Conservation (phyloP, 768 basidiomycete species). For the Chalciporus piperatus region DNA sequence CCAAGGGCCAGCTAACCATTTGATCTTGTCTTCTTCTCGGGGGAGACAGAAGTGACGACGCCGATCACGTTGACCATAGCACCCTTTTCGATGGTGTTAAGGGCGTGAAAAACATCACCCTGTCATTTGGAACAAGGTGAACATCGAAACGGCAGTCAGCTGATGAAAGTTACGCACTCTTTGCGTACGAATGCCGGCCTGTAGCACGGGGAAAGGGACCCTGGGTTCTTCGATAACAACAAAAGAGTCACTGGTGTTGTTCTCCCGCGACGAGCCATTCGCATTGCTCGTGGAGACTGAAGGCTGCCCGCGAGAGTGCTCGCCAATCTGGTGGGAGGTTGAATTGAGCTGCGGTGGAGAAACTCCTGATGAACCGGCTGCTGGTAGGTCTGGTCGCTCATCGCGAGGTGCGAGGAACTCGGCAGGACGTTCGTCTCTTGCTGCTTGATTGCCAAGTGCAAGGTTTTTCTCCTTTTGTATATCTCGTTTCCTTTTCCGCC, state of each 20-base stretch:
- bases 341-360: background rate
- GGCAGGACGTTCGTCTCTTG: background rate
- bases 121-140: slow-evolving; percentile 6
- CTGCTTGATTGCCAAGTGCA: background rate
- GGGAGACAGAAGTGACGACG: slow-evolving; percentile 23
- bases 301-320: background rate
- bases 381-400: slow-evolving; percentile 4
- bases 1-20: slow-evolving; percentile 24
- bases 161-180: slow-evolving; percentile 23
- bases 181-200: slow-evolving; percentile 26
- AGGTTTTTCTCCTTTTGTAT: slow-evolving; percentile 7
- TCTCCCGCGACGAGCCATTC: background rate
- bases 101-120: slow-evolving; percentile 27
- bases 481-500: slow-evolving; percentile 7
- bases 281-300: background rate
- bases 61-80: slow-evolving; percentile 30
- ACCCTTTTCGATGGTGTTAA: slow-evolving; percentile 10
- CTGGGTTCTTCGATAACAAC: background rate
- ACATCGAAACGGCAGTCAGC: background rate
- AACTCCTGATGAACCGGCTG: background rate
- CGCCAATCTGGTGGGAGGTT: background rate
- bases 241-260: background rate
- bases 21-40: slow-evolving; percentile 15
- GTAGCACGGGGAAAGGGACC: slow-evolving; percentile 2
- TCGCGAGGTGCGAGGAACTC: background rate